Evolutionary conservation across 352 stramenopile species (phyloP).

Genomic region (Pythium plurisporium): DNA sequence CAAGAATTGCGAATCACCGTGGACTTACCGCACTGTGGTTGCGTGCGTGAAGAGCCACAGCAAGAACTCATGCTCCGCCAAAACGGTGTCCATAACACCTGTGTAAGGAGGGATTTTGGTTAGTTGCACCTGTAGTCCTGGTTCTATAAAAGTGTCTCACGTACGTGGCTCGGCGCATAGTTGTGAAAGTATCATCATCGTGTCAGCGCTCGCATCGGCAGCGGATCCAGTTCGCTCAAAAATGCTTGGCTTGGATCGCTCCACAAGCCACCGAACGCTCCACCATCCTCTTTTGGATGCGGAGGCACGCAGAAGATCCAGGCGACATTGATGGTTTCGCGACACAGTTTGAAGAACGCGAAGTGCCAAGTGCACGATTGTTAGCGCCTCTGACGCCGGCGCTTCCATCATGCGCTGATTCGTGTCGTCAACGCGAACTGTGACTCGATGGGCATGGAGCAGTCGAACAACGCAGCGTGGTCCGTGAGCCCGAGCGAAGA

Average conservation of each 20-base stretch:
- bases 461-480: conserved; percentile 2
- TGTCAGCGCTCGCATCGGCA: conserved; percentile 1
- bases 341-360: conserved; percentile 4
- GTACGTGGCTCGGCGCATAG: conserved; percentile 6
- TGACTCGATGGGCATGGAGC: conserved; percentile 4
- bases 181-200: conserved; percentile 10
- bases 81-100: conserved; percentile 6
- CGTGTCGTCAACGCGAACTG: background rate
- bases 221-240: background rate
- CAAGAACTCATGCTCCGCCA: conserved; percentile 1
- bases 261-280: conserved; percentile 12
- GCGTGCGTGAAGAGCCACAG: background rate
- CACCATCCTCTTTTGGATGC: conserved; percentile 1
- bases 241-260: conserved; percentile 1
- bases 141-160: no score
- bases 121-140: no score
- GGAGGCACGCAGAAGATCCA: background rate
- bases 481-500: conserved; percentile 6
- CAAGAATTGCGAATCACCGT: no score
- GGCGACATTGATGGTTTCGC: conserved; percentile 4
- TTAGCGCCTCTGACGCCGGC: background rate
- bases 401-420: conserved; percentile 12
- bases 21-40: background rate
- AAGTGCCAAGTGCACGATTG: background rate
- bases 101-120: no score